Evolutionary conservation across 345 rosid species (phyloP), one percentile per base, ranked within the genome.

Genomic region (Linum tenue): DNA sequence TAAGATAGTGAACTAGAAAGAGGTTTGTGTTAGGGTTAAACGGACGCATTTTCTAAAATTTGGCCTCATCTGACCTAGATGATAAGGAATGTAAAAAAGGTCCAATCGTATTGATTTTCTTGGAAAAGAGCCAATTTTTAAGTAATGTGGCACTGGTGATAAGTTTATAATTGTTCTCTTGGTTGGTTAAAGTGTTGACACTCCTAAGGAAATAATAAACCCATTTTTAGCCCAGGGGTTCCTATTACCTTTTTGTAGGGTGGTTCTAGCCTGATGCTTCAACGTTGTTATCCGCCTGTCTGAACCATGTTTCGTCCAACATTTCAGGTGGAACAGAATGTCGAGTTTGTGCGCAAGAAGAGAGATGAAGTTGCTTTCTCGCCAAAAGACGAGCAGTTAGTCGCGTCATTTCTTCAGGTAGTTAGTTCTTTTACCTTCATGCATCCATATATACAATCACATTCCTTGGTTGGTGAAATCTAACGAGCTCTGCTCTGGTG

Each of bases 361-460:
- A 86, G 97, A 83, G 97, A 90, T 38, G 97, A 86, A 22, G 89
- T 78, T 64, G 76, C 91, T 38, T 94, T 83, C 72, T 94, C 97
- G n/a, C 97, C 97, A 17, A 88, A 78, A 67, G 96, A 94, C 81
- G 84, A 84, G 65, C 83, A 86, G 77, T 65, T 82, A 37, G 80
- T 72, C 36, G 99, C 86, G 61, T 67, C 85, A 39, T 94, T 94
- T 79, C 81, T 88, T 64, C 89, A 86, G 85, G 91, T 84, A 1
- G 8, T 53, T 40, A 58, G 17, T 15, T 43, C 56, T 10, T 7
- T 4, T 5, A 38, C 15, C 53, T 62, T 50, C 15, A 22, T 5
- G 22, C n/a, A 0, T 9, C 4, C 4, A 36, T 59, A 43, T 22
- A 16, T 1, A 14, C 6, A 2, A 22, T 22, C 4, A 15, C 7